Percentiles rank a stretch among this genome's conserved stretches.
phyloP scores from a whole-genome alignment of 257 asterid species.

The Solanum piurae region DNA sequence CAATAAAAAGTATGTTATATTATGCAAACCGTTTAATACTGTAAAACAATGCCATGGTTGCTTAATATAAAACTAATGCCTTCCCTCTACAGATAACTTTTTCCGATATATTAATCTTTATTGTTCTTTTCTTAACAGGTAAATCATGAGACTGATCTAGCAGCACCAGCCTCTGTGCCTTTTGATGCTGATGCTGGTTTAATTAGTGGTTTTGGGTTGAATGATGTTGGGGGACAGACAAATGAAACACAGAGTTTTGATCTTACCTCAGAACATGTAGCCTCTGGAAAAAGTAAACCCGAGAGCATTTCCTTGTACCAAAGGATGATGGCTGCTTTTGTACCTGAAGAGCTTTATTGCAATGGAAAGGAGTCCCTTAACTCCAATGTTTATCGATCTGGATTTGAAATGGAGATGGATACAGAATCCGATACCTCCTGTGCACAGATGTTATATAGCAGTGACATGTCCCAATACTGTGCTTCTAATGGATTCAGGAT shows the following conservation, averaged over 20 bases:
- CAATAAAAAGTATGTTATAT: background rate
- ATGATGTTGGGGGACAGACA: constrained; percentile 42
- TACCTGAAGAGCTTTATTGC: constrained; percentile 50
- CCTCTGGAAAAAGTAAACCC: constrained; percentile 30
- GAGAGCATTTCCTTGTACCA: constrained; percentile 56
- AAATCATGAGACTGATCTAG: constrained; percentile 30
- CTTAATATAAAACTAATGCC: background rate
- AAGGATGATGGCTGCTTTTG: constrained; percentile 72
- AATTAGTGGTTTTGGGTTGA: constrained; percentile 27
- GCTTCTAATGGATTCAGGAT: constrained; percentile 41
- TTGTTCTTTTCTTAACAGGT: constrained; percentile 24
- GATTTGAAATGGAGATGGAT: constrained; percentile 42
- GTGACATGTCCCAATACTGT: constrained; percentile 33
- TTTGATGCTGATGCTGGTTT: constrained; percentile 39
- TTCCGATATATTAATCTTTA: background rate
- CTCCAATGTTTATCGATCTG: constrained; percentile 36
- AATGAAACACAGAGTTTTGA: constrained; percentile 36
- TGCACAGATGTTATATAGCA: constrained; percentile 25
- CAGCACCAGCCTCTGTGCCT: constrained; percentile 28
- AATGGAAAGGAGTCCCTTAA: constrained; percentile 35
- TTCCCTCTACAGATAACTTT: background rate
- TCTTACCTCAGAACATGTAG: constrained; percentile 34
- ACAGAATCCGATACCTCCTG: constrained; percentile 32
- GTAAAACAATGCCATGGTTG: background rate
- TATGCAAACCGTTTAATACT: background rate